Percentiles rank a stretch among this genome's conserved stretches.
Conservation (phyloP, 805 yeast species). For the Blastobotrys parvus region DNA sequence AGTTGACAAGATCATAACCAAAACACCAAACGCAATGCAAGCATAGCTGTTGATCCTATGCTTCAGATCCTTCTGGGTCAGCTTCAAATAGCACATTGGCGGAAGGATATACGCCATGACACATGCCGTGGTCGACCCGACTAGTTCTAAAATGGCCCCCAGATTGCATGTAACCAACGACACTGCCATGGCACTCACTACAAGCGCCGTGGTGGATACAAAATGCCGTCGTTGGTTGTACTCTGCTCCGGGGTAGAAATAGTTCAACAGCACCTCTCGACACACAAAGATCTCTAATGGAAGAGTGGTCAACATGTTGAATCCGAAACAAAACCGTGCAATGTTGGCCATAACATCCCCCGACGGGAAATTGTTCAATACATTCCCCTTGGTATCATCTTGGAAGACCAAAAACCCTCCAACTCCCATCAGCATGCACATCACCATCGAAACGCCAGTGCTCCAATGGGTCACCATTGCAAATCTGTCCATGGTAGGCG, state of each 20-base stretch:
- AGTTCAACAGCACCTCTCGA: conserved; percentile 73
- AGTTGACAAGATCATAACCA: conserved; percentile 76
- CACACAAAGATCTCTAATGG: conserved; percentile 89
- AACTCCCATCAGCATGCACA: conserved; percentile 69
- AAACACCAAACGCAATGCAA: conserved; percentile 63
- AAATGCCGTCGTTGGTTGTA: conserved; percentile 39
- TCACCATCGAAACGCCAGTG: conserved; percentile 70
- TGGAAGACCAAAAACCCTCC: conserved; percentile 73
- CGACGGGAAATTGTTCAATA: conserved; percentile 76
- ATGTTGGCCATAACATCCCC: conserved; percentile 69
- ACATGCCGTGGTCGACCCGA: conserved; percentile 91
- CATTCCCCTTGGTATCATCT: conserved; percentile 73
- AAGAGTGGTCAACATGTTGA: conserved; percentile 85
- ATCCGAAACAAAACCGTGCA: conserved; percentile 84
- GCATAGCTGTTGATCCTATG: conserved; percentile 50
- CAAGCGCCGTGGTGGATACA: conserved; percentile 55
- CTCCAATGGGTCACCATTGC: conserved; percentile 74
- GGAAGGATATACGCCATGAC: conserved; percentile 89
- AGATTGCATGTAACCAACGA: conserved; percentile 77
- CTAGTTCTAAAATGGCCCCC: conserved; percentile 81
- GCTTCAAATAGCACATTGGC: conserved; percentile 68
- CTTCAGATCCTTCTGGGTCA: conserved; percentile 41
- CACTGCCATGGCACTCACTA: conserved; percentile 62
- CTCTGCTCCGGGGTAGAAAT: conserved; percentile 33
- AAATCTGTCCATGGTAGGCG: conserved; percentile 70